These are phyloP conservation scores for Macrolepiota fuliginosa DNA, from an alignment of 768 basidiomycete genomes.

Conservation along the genomic window DNA sequence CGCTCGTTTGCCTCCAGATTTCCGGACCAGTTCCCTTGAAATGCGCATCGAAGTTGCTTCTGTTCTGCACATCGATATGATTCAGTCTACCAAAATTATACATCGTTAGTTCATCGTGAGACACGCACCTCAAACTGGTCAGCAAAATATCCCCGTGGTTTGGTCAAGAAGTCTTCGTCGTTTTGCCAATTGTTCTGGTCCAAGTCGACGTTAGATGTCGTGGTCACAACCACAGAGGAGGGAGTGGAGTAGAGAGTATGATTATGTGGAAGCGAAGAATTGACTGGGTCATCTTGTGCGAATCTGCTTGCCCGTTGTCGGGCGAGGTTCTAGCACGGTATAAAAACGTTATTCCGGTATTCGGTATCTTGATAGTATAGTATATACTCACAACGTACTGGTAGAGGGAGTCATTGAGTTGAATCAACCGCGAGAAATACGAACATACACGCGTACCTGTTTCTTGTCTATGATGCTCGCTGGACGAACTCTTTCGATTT, in stretches of 20 bases:
- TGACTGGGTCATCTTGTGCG: conserved; percentile 40
- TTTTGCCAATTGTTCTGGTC: conserved; percentile 32
- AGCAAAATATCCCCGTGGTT: conserved; percentile 86
- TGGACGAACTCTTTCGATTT: conserved; percentile 88
- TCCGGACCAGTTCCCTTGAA: conserved; percentile 90
- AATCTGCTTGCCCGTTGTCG: conserved; percentile 75
- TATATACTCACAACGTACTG: conserved; percentile 56
- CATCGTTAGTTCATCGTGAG: too few relatives aligned
- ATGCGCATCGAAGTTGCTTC: conserved; percentile 88
- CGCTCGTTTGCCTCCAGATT: conserved; percentile 91
- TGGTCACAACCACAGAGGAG: conserved; percentile 53
- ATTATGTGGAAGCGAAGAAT: conserved; percentile 20
- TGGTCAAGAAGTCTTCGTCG: conserved; percentile 38
- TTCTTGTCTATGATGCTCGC: conserved; percentile 97
- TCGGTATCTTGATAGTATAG: not conserved
- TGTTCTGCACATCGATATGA: conserved; percentile 49
- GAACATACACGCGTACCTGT: conserved; percentile 50
- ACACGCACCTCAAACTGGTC: conserved; percentile 83
- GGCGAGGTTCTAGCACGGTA: conserved; percentile 73
- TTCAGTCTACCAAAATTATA: not conserved
- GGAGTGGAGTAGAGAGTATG: conserved; percentile 39
- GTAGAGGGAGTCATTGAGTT: conserved; percentile 2
- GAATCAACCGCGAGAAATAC: not conserved
- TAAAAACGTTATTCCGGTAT: not conserved
- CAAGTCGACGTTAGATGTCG: conserved; percentile 40